Percentiles rank a stretch among this genome's conserved stretches.
Evolutionary conservation across 163 green algal species (phyloP).

Genomic region (Volvox carteri): DNA sequence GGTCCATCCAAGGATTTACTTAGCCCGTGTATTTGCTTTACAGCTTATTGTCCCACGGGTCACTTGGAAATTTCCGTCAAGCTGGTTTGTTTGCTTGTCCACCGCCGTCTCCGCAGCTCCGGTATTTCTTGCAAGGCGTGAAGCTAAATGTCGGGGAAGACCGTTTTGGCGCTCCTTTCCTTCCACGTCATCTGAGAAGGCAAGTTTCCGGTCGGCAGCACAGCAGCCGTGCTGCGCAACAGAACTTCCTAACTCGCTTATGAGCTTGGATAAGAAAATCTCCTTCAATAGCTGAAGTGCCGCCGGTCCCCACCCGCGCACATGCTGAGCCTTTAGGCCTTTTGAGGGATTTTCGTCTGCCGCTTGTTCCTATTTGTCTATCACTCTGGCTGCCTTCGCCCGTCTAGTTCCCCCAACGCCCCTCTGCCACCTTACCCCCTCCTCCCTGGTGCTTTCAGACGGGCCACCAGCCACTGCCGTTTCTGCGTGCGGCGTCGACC

Average conservation of each 20-base stretch:
- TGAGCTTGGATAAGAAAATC: not conserved
- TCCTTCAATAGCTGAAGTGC: not conserved
- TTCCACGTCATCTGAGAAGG: constrained; percentile 43
- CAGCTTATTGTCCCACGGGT: not conserved
- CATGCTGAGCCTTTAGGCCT: not conserved
- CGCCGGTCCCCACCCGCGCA: not conserved
- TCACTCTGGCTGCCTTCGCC: not conserved
- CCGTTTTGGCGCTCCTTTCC: constrained; percentile 1
- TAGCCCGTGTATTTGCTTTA: not conserved
- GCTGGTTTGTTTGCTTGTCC: not conserved
- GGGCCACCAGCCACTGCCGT: constrained; percentile 60
- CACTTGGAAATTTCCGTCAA: not conserved
- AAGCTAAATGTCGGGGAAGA: not conserved
- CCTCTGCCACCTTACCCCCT: not conserved
- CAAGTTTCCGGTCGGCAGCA: not conserved
- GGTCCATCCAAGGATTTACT: not conserved
- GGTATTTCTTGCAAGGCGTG: constrained; percentile 20
- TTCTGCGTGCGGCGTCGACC: constrained; percentile 40
- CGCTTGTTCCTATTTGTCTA: not conserved
- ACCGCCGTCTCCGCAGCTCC: not conserved
- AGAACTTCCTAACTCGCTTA: not conserved
- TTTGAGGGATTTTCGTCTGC: not conserved
- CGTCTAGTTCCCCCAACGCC: not conserved
- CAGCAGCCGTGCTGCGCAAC: too few relatives aligned
- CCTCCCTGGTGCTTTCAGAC: constrained; percentile 17